Evolutionary conservation across 768 basidiomycete species (phyloP).

Genomic region (Pleurotus eryngii): DNA sequence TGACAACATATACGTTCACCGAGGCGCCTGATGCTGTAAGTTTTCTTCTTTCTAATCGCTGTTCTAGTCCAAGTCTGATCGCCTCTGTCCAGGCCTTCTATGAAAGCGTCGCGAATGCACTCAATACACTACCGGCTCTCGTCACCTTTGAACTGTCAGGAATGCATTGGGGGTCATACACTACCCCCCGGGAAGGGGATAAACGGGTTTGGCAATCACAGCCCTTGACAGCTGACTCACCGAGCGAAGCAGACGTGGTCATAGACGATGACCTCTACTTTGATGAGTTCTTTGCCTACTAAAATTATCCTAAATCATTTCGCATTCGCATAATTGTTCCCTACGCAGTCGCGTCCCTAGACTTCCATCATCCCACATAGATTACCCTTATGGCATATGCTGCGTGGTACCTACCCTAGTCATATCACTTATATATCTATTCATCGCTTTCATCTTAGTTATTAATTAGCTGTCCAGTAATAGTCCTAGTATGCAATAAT

Average conservation of each 20-base stretch:
- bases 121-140: slow-evolving; percentile 60
- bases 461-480: background rate
- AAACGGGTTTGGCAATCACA: slow-evolving; percentile 54
- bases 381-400: slow-evolving; percentile 12
- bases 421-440: slow-evolving; percentile 3
- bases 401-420: slow-evolving; percentile 12
- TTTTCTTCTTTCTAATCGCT: slow-evolving; percentile 16
- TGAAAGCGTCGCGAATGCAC: slow-evolving; percentile 51
- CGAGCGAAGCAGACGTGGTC: slow-evolving; percentile 22
- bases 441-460: background rate
- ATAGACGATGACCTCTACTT: slow-evolving; percentile 27
- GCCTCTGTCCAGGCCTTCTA: slow-evolving; percentile 50
- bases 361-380: slow-evolving; percentile 3
- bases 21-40: slow-evolving; percentile 52
- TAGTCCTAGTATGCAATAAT: background rate
- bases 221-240: slow-evolving; percentile 32
- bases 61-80: slow-evolving; percentile 11
- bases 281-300: slow-evolving; percentile 31
- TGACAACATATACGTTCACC: slow-evolving; percentile 50
- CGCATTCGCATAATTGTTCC: background rate
- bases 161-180: slow-evolving; percentile 69
- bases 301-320: slow-evolving; percentile 13
- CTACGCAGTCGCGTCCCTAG: slow-evolving; percentile 8
- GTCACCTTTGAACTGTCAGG: slow-evolving; percentile 72
- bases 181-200: slow-evolving; percentile 36